Conservation (phyloP, 257 asterid species). For the Solanum pimpinellifolium region DNA sequence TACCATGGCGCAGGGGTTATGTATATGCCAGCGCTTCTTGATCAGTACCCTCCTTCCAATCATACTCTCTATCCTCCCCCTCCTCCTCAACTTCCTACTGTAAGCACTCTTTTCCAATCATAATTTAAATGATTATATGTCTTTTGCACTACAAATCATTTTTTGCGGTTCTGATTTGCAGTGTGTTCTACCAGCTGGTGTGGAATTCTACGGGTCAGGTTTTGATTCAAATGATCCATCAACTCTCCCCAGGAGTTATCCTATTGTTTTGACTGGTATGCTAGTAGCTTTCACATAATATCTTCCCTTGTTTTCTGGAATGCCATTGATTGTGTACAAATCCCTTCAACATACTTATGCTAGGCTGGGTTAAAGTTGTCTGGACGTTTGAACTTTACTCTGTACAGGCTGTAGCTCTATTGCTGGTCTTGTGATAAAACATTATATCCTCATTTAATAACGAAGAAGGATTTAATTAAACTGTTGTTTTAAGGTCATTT, state of each 20-base stretch:
- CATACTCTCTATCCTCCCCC: slow-evolving; percentile 72
- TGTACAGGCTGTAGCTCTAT: not conserved
- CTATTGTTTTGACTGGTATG: slow-evolving; percentile 73
- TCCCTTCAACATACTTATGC: not conserved
- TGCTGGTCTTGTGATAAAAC: not conserved
- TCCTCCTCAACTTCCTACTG: slow-evolving; percentile 87
- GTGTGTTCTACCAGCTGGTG: slow-evolving; percentile 89
- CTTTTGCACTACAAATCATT: not conserved
- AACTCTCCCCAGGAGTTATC: slow-evolving; percentile 61
- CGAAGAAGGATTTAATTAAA: not conserved
- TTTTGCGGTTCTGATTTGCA: slow-evolving; percentile 3
- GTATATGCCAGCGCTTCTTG: slow-evolving; percentile 68
- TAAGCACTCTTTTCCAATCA: not conserved
- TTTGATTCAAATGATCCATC: slow-evolving; percentile 31
- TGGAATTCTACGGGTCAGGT: slow-evolving; percentile 54
- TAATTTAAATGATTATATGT: not conserved
- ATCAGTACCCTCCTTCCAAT: slow-evolving; percentile 70
- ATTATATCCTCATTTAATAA: not conserved
- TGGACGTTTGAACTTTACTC: not conserved
- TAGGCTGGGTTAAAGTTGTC: not conserved
- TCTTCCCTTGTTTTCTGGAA: not conserved
- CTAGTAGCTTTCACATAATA: not conserved
- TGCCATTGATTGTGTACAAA: not conserved
- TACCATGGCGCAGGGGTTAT: slow-evolving; percentile 50
- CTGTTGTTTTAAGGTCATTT: not conserved